Conservation (phyloP, 1,284 basidiomycete species). For the Phenoliferia sp. region DNA sequence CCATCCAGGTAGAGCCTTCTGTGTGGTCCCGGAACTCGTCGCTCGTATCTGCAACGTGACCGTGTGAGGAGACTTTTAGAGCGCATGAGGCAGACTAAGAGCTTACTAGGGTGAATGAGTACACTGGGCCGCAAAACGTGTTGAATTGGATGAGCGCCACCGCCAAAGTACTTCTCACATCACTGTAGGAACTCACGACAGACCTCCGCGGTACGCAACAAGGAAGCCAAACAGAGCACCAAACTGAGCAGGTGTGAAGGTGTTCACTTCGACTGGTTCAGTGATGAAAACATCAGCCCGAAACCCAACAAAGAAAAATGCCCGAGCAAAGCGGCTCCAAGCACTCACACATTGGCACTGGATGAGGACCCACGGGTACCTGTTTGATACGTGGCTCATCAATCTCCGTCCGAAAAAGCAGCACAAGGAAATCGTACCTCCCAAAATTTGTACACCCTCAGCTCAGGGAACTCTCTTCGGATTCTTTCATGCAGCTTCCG, state of each 20-base stretch:
- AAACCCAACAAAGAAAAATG: neutral
- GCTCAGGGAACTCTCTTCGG: slow-evolving; percentile 63
- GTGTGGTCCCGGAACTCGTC: slow-evolving; percentile 59
- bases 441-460: slow-evolving; percentile 57
- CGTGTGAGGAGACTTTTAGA: slow-evolving; percentile 49
- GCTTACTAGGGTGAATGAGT: neutral
- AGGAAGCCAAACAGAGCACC: slow-evolving; percentile 63
- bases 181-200: slow-evolving; percentile 51
- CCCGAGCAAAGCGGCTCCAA: too few species aligned
- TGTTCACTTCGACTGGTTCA: slow-evolving; percentile 54
- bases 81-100: neutral
- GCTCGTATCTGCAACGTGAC: slow-evolving; percentile 68
- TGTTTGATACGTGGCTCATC: neutral
- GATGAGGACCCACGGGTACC: slow-evolving; percentile 32
- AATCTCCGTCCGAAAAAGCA: neutral
- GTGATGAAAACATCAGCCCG: neutral
- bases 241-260: slow-evolving; percentile 59
- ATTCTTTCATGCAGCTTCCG: slow-evolving; percentile 61
- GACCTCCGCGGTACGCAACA: slow-evolving; percentile 59
- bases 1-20: slow-evolving; percentile 64
- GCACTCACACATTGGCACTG: slow-evolving; percentile 56
- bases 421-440: slow-evolving; percentile 47
- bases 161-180: slow-evolving; percentile 4
- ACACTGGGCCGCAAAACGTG: neutral
- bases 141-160: neutral